Evolutionary conservation across 1,284 basidiomycete genomes (phyloP).

Genomic region (Sanghuangporus weigelae): DNA sequence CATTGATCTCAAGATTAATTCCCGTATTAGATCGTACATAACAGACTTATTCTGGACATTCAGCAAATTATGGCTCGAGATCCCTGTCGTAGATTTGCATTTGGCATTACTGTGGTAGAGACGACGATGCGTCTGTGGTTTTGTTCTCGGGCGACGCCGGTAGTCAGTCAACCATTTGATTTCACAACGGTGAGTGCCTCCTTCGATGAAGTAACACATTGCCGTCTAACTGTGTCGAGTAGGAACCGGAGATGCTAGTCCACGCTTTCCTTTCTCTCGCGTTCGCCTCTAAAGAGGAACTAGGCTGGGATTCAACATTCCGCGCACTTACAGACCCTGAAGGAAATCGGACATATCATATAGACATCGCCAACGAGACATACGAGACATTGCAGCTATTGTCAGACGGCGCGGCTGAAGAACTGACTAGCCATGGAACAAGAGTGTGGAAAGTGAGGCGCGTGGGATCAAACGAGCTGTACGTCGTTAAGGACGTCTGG

Average conservation of each 20-base stretch:
- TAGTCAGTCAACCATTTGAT: neutral
- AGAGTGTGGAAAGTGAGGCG: neutral
- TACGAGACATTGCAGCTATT: neutral
- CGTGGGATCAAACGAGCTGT: too few species aligned
- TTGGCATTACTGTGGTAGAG: neutral
- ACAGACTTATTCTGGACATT: neutral
- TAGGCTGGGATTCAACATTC: too few species aligned
- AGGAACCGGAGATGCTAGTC: too few species aligned
- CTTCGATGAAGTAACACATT: too few species aligned
- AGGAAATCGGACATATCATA: neutral
- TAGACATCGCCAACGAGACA: neutral
- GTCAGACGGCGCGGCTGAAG: neutral
- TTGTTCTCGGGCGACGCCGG: neutral
- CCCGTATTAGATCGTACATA: too few species aligned
- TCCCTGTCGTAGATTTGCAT: slow-evolving; percentile 8
- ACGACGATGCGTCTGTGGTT: neutral
- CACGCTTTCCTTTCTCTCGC: too few species aligned
- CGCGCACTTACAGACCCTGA: too few species aligned
- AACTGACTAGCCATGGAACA: neutral
- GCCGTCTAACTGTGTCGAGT: too few species aligned
- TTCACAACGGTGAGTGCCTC: neutral
- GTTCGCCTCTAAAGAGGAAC: too few species aligned
- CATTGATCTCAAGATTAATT: too few species aligned
- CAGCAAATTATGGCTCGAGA: slow-evolving; percentile 16
- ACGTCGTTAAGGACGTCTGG: neutral